Base-by-base conservation (phyloP, 257 asterid genomes). In the Ilex aquifolium region DNA sequence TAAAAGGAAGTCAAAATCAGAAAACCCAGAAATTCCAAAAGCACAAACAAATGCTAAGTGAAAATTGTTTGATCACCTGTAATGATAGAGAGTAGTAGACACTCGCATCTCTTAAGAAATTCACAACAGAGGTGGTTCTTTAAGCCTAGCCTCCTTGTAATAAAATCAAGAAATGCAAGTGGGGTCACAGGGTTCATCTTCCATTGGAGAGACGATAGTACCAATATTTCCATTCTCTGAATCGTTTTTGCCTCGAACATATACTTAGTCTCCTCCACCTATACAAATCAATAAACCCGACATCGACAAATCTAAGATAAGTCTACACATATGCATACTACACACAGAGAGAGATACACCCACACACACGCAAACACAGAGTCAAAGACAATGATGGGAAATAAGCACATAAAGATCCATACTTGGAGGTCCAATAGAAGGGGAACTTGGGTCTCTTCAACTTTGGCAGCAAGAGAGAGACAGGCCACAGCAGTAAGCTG, bases 401-500 rank as follows among this genome's bases (percentile, higher is more conserved):
- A 21, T 21, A 21, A 21, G 27, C 27, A 21, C 27, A 21, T 56
- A 3, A 0, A 10, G 10, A 13, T 2, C 12, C 4, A 54, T 77
- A 56, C 83, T 83, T 90, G 97, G 70, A 90, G 75, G 68, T 87
- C 94, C 58, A 81, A 40, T 59, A 90, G 89, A 87, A 90, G 91
- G 57, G 99, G 97, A 13, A 78, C 95, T 5, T 80, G 71, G 30
- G 88, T 83, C 64, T 93, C 99, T 71, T 89, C 96, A 62, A 93
- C 91, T 76, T 93, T 93, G 7, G 96, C 96, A 68, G 99, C 99
- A 1, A 93, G 73, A 68, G 96, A 90, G 29, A 90, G 88, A 63
- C 87, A 90, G 58, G 90, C 87, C 32, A 90, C 95, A 55, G 93
- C 89, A 71, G 85, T 83, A 7, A 90, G 90, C 9, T 90, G 96